Evolutionary conservation across 1,139 yeast genomes (phyloP).

Genomic region (Yamadazyma sp.): DNA sequence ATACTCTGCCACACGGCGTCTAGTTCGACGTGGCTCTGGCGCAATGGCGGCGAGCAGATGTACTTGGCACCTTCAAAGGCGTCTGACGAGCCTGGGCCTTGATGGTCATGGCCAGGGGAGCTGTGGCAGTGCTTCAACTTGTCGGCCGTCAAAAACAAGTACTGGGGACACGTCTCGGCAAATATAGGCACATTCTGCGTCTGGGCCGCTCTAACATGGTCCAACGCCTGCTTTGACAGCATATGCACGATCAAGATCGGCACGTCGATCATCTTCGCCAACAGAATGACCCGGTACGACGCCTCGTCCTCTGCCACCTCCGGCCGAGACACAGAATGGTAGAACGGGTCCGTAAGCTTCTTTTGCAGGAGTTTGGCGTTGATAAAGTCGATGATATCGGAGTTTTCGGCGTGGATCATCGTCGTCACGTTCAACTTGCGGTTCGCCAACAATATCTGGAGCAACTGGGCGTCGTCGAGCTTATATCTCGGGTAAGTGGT

Average conservation of each 20-base stretch:
- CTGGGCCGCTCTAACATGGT: conserved; percentile 42
- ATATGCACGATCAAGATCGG: conserved; percentile 50
- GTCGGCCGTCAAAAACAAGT: conserved; percentile 39
- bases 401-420: conserved; percentile 51
- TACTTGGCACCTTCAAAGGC: conserved; percentile 48
- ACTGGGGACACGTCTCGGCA: conserved; percentile 53
- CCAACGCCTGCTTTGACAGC: conserved; percentile 42
- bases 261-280: conserved; percentile 39
- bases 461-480: conserved; percentile 36
- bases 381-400: conserved; percentile 43
- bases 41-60: conserved; percentile 49
- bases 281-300: conserved; percentile 43
- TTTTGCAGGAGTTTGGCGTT: conserved; percentile 36
- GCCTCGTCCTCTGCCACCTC: conserved; percentile 49
- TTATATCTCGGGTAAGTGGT: conserved; percentile 46
- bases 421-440: conserved; percentile 42
- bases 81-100: no score
- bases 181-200: conserved; percentile 35
- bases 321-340: conserved; percentile 47
- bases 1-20: conserved; percentile 46
- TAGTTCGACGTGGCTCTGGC: conserved; percentile 34
- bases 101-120: conserved; percentile 19
- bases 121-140: conserved; percentile 29
- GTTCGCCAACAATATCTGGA: conserved; percentile 37
- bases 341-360: conserved; percentile 37